These are phyloP conservation scores for Trypanosoma conorhini DNA, from an alignment of 208 protist genomes.

Conservation along the genomic window DNA sequence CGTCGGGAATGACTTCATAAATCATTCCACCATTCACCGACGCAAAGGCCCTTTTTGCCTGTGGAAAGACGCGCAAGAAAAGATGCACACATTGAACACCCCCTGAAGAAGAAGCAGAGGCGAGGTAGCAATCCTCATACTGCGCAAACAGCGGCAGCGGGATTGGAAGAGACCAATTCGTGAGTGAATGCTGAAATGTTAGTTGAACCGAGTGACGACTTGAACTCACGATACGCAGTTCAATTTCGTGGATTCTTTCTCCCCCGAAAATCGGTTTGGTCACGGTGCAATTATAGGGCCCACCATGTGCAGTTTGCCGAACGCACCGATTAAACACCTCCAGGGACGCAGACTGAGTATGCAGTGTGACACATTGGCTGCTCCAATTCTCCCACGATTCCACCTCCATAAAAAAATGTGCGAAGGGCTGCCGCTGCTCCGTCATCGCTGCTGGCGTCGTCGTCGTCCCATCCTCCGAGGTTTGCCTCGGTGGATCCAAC, in stretches of 20 bases:
- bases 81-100: constrained; percentile 14
- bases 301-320: constrained; percentile 22
- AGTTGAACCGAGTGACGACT: constrained; percentile 35
- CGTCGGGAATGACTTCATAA: constrained; percentile 36
- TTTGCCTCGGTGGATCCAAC: background rate
- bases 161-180: constrained; percentile 25
- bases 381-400: constrained; percentile 8
- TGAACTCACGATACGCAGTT: constrained; percentile 48
- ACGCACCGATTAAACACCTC: constrained; percentile 23
- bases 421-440: background rate
- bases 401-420: constrained; percentile 17
- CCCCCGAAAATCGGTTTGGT: constrained; percentile 39
- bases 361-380: constrained; percentile 10
- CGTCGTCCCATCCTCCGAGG: background rate
- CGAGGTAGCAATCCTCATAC: constrained; percentile 5
- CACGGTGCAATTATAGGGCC: constrained; percentile 28
- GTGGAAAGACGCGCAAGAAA: constrained; percentile 19
- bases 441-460: background rate
- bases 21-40: constrained; percentile 45
- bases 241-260: constrained; percentile 51
- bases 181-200: constrained; percentile 36
- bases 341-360: constrained; percentile 23
- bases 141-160: constrained; percentile 23
- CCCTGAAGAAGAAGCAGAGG: constrained; percentile 1
- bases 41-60: constrained; percentile 39